phyloP scores from a whole-genome alignment of 176 grass and related monocot species.

The Elymus sibiricus region DNA sequence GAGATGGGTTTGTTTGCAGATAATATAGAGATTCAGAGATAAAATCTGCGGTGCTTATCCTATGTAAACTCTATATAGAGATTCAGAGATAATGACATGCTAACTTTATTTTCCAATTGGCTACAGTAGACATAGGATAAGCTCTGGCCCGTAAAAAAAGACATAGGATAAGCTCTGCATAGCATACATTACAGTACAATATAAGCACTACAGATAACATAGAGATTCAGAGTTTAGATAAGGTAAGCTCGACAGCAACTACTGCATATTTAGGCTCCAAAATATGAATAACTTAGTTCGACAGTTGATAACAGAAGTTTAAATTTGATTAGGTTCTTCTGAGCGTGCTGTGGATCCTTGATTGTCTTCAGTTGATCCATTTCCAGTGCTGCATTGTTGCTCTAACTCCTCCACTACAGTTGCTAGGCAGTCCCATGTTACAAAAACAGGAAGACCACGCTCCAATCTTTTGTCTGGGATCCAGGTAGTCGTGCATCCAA shows the following conservation, averaged over 20 bases:
- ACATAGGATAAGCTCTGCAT: no score
- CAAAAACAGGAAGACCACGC: not conserved
- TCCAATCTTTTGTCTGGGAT: conserved; percentile 22
- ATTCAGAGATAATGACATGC: no score
- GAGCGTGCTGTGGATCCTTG: not conserved
- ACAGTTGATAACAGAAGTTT: not conserved
- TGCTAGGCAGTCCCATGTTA: not conserved
- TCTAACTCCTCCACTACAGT: not conserved
- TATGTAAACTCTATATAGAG: no score
- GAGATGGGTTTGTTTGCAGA: not conserved
- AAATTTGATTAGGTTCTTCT: not conserved
- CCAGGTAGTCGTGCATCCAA: not conserved
- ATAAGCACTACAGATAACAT: not conserved
- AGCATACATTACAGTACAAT: not conserved
- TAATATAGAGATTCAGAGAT: not conserved
- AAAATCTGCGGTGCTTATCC: no score
- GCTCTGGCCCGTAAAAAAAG: no score
- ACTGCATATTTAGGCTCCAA: not conserved
- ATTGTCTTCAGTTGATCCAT: not conserved
- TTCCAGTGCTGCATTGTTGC: not conserved
- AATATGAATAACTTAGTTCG: not conserved
- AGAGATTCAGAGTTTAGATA: conserved; percentile 7
- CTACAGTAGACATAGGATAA: not conserved
- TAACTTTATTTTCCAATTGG: no score
- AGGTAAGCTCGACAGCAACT: not conserved